Evolutionary conservation across 345 rosid species (phyloP).

Genomic region (Citrus maxima): DNA sequence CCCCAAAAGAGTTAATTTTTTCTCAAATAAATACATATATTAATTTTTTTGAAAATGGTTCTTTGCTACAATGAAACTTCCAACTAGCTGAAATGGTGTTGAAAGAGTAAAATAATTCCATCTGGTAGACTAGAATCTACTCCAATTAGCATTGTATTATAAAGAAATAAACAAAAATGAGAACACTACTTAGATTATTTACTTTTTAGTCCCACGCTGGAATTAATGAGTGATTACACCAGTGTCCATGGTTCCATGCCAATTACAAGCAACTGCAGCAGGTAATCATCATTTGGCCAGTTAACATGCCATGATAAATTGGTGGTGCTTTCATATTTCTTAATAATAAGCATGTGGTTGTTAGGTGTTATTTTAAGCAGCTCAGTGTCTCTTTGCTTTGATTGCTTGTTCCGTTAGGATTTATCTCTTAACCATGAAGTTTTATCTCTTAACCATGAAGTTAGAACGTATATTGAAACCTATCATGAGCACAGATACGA

Average conservation of each 20-base stretch:
- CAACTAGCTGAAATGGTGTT: too few relatives aligned
- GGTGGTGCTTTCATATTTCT: not conserved
- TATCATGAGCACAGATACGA: not conserved
- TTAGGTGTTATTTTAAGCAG: not conserved
- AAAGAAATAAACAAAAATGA: too few relatives aligned
- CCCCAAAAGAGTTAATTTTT: not conserved
- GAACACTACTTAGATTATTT: too few relatives aligned
- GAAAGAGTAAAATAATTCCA: too few relatives aligned
- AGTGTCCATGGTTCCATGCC: not conserved
- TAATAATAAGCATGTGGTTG: not conserved
- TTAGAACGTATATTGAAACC: not conserved
- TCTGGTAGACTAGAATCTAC: too few relatives aligned
- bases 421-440: not conserved
- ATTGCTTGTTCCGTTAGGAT: not conserved
- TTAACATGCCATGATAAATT: not conserved
- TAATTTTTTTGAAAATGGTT: too few relatives aligned
- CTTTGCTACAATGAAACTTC: too few relatives aligned
- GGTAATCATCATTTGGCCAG: not conserved
- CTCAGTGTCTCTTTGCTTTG: not conserved
- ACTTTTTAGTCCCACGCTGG: too few relatives aligned
- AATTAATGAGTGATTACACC: too few relatives aligned
- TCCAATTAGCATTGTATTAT: too few relatives aligned
- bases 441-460: not conserved
- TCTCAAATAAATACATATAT: not conserved
- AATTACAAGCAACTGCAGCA: not conserved